A percentile compares a stretch with the other conserved stretches of the same genome.
These are phyloP conservation scores for Panaeolus papilionaceus DNA, from an alignment of 768 basidiomycete species.

Conservation along the genomic window DNA sequence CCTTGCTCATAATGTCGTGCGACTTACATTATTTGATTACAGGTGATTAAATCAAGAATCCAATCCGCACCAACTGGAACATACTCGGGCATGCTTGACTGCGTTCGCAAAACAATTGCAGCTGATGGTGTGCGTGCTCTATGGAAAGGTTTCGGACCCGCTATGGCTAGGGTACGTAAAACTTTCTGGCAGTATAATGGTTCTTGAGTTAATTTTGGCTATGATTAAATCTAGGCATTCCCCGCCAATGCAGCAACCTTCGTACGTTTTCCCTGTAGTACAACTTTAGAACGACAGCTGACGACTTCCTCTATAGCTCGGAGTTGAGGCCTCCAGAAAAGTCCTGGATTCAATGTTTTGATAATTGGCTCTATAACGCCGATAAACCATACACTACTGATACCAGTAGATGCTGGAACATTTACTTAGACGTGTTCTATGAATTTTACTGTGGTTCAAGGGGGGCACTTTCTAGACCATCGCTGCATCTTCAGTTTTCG, in stretches of 20 bases:
- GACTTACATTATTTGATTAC: slow-evolving; percentile 15
- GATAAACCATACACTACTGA: slow-evolving; percentile 5
- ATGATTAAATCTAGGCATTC: slow-evolving; percentile 70
- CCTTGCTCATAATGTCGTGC: slow-evolving; percentile 10
- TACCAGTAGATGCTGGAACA: slow-evolving; percentile 15
- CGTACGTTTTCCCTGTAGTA: slow-evolving; percentile 53
- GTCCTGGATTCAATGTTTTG: slow-evolving; percentile 73
- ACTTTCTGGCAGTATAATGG: not conserved
- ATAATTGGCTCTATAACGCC: slow-evolving; percentile 16
- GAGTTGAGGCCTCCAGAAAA: slow-evolving; percentile 91
- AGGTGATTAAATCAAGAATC: slow-evolving; percentile 95
- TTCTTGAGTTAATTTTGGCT: slow-evolving; percentile 15
- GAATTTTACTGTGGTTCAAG: not conserved
- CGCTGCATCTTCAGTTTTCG: not conserved
- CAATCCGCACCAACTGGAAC: slow-evolving; percentile 98
- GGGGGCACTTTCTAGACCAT: slow-evolving; percentile 3
- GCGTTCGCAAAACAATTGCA: slow-evolving; percentile 89
- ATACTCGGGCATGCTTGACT: slow-evolving; percentile 95
- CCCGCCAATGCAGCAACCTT: slow-evolving; percentile 97
- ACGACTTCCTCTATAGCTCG: slow-evolving; percentile 58
- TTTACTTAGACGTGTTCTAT: not conserved
- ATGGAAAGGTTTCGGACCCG: slow-evolving; percentile 98
- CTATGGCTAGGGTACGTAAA: slow-evolving; percentile 85
- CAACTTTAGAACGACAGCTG: slow-evolving; percentile 5
- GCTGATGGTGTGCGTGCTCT: slow-evolving; percentile 85